phyloP scores from a whole-genome alignment of 257 asterid species.

The Parsonsia alboflavescens region DNA sequence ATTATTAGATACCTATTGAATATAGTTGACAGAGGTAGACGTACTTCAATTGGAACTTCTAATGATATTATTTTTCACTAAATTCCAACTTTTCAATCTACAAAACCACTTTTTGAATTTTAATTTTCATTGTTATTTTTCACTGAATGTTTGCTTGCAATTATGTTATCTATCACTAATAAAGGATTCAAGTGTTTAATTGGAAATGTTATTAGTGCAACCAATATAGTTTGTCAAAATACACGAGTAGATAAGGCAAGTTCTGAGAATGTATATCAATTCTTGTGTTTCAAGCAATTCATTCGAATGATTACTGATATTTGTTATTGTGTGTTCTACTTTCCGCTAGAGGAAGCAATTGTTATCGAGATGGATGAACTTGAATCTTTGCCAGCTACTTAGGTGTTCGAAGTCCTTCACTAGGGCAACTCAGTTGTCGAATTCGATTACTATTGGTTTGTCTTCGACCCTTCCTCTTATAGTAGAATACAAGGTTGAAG shows the following conservation, averaged over 20 bases:
- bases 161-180: constrained; percentile 87
- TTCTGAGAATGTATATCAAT: neutral
- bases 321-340: neutral
- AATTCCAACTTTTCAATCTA: neutral
- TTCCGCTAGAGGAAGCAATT: constrained; percentile 78
- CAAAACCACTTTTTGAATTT: neutral
- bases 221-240: constrained; percentile 80
- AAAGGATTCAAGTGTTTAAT: constrained; percentile 95
- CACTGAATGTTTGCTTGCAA: too few species aligned
- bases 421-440: constrained; percentile 68
- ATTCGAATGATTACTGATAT: neutral
- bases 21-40: constrained; percentile 38
- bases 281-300: neutral
- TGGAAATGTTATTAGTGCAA: constrained; percentile 84
- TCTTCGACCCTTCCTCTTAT: constrained; percentile 82
- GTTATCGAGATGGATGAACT: constrained; percentile 86
- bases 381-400: constrained; percentile 67
- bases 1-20: constrained; percentile 36
- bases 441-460: constrained; percentile 65
- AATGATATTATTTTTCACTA: neutral
- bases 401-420: constrained; percentile 75
- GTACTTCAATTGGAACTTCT: neutral
- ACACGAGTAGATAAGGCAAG: constrained; percentile 91
- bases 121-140: neutral
- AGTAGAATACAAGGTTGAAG: constrained; percentile 91